Evolutionary conservation across 768 basidiomycete species (phyloP).

Genomic region (Lactarius evosmus): DNA sequence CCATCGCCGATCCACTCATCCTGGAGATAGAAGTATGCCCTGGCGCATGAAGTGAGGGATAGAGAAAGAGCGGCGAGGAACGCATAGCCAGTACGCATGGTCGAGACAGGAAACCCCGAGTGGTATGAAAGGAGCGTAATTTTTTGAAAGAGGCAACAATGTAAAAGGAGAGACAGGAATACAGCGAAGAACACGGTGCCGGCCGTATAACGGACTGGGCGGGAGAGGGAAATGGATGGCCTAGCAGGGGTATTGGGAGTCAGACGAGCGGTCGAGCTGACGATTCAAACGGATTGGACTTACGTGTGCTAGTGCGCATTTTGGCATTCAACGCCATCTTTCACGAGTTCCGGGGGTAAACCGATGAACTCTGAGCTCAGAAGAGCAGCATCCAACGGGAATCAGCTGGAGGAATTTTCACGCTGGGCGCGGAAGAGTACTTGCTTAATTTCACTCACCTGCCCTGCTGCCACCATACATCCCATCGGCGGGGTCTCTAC

Average conservation of each 20-base stretch:
- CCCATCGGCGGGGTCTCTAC: background rate
- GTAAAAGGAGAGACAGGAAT: conserved; percentile 32
- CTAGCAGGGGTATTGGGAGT: background rate
- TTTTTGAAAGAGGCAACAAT: conserved; percentile 26
- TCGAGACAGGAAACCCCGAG: conserved; percentile 28
- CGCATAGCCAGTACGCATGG: conserved; percentile 37
- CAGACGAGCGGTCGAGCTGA: conserved; percentile 2
- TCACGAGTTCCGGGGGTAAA: background rate
- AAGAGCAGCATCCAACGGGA: background rate
- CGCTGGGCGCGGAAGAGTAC: background rate
- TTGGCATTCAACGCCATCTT: conserved; percentile 6
- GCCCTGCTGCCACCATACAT: background rate
- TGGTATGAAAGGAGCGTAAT: conserved; percentile 25
- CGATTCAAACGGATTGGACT: background rate
- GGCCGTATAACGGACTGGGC: conserved; percentile 13
- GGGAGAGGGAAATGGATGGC: background rate
- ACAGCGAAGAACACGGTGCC: conserved; percentile 25
- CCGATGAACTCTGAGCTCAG: background rate
- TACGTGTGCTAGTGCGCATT: background rate
- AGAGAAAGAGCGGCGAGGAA: conserved; percentile 19
- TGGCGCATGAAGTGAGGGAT: conserved; percentile 11
- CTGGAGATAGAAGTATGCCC: conserved; percentile 17
- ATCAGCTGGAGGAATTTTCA: background rate
- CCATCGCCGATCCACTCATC: conserved; percentile 35
- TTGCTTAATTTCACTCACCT: background rate